Base-by-base conservation (phyloP, 306 rosid species). In the Acacia crassicarpa region DNA sequence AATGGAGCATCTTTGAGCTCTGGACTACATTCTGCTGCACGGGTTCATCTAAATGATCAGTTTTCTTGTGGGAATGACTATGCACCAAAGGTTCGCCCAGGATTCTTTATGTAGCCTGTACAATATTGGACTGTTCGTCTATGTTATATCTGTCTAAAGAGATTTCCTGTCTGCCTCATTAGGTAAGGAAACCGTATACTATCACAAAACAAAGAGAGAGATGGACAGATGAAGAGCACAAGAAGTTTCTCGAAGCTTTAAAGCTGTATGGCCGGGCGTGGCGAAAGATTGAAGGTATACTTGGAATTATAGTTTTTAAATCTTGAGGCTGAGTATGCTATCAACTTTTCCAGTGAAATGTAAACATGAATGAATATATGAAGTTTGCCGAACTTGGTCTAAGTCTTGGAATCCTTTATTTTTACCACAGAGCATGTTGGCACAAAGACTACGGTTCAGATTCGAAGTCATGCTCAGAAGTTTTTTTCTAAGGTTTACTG, bases 401-500 rank as follows among this genome's bases (percentile, higher is more conserved):
- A 17, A 70, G 81, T 73, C 72, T 76, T 67, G 85, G 78, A 87
- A 85, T 75, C 78, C 62, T 82, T 65, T 30, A 67, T 35, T 79
- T 82, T 82, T 48, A 59, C 74, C 86, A 81, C 92, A 94, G 98
- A 90, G 45, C 93, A 94, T 85, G 85, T 94, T 81, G 94, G 96
- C 79, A 86, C 94, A 71, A 94, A 94, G 88, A 94, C 94, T 83
- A 97, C 97, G 4, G 98, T 94, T 88, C 98, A 94, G 92, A 94
- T 94, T 80, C 91, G 98, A 86, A 94, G 98, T 77, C 98, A 94
- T 86, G 97, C 98, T 81, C 98, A 94, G 86, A 94, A 94, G 87
- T 91, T 94, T 84, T 94, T 94, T 78, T 90, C 91, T 79, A 94
- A 94, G 98, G 98, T 94, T 83, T 53, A 87, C 82, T 87, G 87